A percentile compares a stretch with the other conserved stretches of the same genome.
phyloP scores from a whole-genome alignment of 1,139 yeast species.

The Pichia sp. region DNA sequence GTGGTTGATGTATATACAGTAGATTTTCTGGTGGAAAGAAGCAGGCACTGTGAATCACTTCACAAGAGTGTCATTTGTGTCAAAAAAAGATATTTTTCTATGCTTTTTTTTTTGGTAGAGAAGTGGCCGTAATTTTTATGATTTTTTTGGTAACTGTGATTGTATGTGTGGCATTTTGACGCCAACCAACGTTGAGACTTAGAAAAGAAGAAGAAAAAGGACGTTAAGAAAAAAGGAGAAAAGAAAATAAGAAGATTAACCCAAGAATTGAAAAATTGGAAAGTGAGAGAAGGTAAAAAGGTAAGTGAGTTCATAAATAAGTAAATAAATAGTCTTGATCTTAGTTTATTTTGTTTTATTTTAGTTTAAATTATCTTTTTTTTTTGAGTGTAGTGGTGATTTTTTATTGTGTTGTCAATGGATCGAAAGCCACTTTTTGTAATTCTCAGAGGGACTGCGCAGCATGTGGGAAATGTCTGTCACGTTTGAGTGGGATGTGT shows the following conservation, averaged over 20 bases:
- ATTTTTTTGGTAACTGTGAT: background rate
- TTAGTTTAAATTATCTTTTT: no score
- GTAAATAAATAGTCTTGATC: background rate
- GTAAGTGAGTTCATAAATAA: background rate
- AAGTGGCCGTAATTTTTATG: background rate
- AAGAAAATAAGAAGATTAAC: background rate
- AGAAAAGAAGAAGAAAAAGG: background rate
- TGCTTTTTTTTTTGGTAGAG: background rate
- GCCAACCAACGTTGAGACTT: background rate
- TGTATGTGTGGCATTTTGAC: background rate
- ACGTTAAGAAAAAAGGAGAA: background rate
- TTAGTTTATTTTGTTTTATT: background rate
- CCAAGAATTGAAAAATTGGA: background rate
- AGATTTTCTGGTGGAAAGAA: no score
- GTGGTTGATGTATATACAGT: background rate
- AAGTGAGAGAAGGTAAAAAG: background rate
- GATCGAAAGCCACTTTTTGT: constrained; percentile 32
- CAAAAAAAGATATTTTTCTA: no score
- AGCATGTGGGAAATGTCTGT: constrained; percentile 29
- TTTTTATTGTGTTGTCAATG: constrained; percentile 19
- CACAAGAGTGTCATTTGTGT: no score
- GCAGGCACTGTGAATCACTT: no score
- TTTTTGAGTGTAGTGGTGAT: background rate
- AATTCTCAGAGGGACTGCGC: constrained; percentile 31
- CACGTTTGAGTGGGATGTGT: constrained; percentile 11